Evolutionary conservation across 305 asterid species (phyloP).

Genomic region (Solanum hybrid): DNA sequence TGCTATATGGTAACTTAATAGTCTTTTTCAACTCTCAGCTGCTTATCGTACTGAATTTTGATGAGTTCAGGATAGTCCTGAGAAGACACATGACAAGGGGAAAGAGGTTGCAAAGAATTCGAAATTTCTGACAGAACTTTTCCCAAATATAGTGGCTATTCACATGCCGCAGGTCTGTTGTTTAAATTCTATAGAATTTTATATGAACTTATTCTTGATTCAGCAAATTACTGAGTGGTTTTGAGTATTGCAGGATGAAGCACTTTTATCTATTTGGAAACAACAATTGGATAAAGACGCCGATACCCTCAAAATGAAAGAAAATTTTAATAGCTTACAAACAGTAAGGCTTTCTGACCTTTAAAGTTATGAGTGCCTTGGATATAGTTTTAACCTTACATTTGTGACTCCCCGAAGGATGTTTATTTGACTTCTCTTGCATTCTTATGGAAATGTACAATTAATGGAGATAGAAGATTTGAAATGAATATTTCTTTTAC

Average conservation of each 20-base stretch:
- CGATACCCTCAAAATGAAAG: slow-evolving; percentile 47
- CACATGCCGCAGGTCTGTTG: slow-evolving; percentile 57
- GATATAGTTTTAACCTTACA: not conserved
- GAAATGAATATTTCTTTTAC: not conserved
- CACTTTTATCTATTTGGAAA: slow-evolving; percentile 56
- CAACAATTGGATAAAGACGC: slow-evolving; percentile 59
- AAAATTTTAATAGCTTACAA: slow-evolving; percentile 48
- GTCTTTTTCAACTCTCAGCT: not conserved
- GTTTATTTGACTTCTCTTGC: not conserved
- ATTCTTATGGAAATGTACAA: not conserved
- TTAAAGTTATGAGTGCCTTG: not conserved
- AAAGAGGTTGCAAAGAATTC: slow-evolving; percentile 53
- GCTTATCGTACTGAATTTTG: slow-evolving; percentile 1
- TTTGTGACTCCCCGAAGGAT: not conserved
- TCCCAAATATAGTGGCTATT: slow-evolving; percentile 57
- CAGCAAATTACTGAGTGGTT: slow-evolving; percentile 15
- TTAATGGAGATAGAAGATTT: not conserved
- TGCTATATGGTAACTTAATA: not conserved
- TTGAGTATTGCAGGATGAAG: slow-evolving; percentile 45
- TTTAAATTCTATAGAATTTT: not conserved
- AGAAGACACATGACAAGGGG: slow-evolving; percentile 49
- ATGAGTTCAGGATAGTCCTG: slow-evolving; percentile 50
- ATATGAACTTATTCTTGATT: not conserved
- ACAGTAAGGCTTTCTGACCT: slow-evolving; percentile 31
- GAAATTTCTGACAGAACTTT: slow-evolving; percentile 49